Evolutionary conservation across 345 rosid genomes (phyloP).

Genomic region (Syzygium oleosum): DNA sequence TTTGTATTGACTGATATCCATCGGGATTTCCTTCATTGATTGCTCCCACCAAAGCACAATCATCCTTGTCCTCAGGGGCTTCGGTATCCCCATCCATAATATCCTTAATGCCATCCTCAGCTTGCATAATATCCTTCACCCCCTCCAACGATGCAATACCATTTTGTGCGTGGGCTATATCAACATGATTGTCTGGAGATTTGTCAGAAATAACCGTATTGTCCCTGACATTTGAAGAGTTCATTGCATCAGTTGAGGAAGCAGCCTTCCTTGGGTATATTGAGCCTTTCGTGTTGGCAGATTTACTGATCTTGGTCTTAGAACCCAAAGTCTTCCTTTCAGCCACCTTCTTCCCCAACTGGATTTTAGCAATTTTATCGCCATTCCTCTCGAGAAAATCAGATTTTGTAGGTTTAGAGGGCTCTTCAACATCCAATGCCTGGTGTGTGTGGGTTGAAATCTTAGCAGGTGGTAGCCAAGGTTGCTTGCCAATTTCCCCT

Average conservation of each 20-base stretch:
- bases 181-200: neutral
- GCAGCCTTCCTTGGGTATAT: constrained; percentile 35
- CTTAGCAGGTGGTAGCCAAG: neutral
- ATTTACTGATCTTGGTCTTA: constrained; percentile 28
- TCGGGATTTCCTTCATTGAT: constrained; percentile 13
- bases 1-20: constrained; percentile 2
- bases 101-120: constrained; percentile 9
- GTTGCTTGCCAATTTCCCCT: neutral
- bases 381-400: constrained; percentile 19
- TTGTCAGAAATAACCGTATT: constrained; percentile 10
- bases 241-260: constrained; percentile 16
- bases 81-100: constrained; percentile 42
- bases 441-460: neutral
- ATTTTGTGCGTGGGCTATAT: constrained; percentile 16
- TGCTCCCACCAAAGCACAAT: constrained; percentile 9
- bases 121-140: constrained; percentile 1
- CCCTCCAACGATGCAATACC: constrained; percentile 17
- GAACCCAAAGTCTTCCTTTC: constrained; percentile 53
- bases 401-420: constrained; percentile 9
- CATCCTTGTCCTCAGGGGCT: constrained; percentile 39
- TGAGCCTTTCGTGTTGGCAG: constrained; percentile 47
- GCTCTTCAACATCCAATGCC: constrained; percentile 3
- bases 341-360: constrained; percentile 30
- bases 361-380: constrained; percentile 16
- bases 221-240: constrained; percentile 9